phyloP scores from a whole-genome alignment of 148 eudicot species.

The Chenopodium suecicum region DNA sequence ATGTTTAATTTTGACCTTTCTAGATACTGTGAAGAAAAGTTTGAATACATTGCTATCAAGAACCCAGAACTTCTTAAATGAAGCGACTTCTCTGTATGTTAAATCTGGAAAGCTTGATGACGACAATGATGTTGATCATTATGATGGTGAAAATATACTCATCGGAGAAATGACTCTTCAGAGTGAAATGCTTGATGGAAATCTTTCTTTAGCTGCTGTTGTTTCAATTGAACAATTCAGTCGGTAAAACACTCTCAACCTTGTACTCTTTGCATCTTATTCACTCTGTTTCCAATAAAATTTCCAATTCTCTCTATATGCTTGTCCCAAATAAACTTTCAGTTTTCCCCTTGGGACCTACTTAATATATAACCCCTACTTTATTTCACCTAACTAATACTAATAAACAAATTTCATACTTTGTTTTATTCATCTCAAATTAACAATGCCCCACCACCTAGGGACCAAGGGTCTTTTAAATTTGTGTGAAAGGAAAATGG shows the following conservation, averaged over 20 bases:
- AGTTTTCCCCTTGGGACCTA: too few relatives aligned
- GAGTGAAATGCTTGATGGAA: constrained; percentile 55
- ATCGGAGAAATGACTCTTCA: constrained; percentile 65
- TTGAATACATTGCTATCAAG: constrained; percentile 64
- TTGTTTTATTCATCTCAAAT: too few relatives aligned
- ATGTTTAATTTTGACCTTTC: constrained; percentile 20
- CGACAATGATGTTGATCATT: constrained; percentile 33
- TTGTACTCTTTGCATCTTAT: constrained; percentile 1
- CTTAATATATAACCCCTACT: too few relatives aligned
- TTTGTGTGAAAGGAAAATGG: too few relatives aligned
- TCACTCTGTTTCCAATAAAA: too few relatives aligned
- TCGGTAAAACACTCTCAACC: constrained; percentile 46
- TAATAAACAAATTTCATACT: too few relatives aligned
- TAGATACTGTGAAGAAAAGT: constrained; percentile 72
- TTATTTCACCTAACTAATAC: too few relatives aligned
- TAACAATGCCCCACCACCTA: too few relatives aligned
- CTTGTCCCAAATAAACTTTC: too few relatives aligned
- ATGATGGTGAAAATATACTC: constrained; percentile 62
- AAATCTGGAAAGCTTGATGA: constrained; percentile 57
- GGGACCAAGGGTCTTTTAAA: too few relatives aligned
- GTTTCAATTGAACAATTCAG: constrained; percentile 88
- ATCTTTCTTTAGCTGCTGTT: constrained; percentile 70
- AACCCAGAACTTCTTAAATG: constrained; percentile 67
- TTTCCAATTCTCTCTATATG: too few relatives aligned
- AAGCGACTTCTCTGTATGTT: constrained; percentile 65